Evolutionary conservation across 345 rosid genomes (phyloP), one percentile per base, ranked within the genome.

Genomic region (Corchorus capsularis): DNA sequence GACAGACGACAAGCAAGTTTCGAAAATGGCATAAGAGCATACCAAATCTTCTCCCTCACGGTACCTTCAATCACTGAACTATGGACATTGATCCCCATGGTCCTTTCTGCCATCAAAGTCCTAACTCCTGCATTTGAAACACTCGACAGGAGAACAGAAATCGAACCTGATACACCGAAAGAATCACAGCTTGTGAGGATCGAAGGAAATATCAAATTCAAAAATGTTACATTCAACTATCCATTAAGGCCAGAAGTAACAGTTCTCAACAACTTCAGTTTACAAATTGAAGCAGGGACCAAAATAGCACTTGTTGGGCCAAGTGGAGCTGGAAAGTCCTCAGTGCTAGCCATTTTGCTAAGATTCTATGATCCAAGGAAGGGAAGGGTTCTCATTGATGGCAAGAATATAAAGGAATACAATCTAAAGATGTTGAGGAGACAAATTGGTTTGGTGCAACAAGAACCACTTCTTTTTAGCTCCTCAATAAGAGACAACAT

Each of bases 11-110:
- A 87, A 76, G 85, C 95, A 57, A 22, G 49, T 32, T 91, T 91
- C 63, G 2, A 43, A 71, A 4, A 89, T 39, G 84, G 89, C 56
- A 84, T 89, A 49, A 79, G 94, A 81, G 64, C 91, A 8, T 91
- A 91, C 77, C 92, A 89, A 82, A 89, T 91, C 72, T 91, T 89
- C 85, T 89, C 91, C 32, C 90, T 91, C 73, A 89, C 91, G 7
- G 87, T 87, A 50, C 92, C 94, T 77, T 89, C 92, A 52, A 91
- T 89, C 66, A 91, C 94, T 3, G 92, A 91, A 77, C 71, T 91
- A n/a, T 91, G 88, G 91, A 89, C 89, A 6, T 67, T 89, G 71
- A 83, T 91, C 75, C 92, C 91, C 15, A 75, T 86, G 1, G 89
- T 87, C 62, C 49, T 87, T 72, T 84, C 94, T 4, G 89, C 90